Conservation (phyloP, 2,329 filamentous ascomycete species). For the Diplodia corticola region DNA sequence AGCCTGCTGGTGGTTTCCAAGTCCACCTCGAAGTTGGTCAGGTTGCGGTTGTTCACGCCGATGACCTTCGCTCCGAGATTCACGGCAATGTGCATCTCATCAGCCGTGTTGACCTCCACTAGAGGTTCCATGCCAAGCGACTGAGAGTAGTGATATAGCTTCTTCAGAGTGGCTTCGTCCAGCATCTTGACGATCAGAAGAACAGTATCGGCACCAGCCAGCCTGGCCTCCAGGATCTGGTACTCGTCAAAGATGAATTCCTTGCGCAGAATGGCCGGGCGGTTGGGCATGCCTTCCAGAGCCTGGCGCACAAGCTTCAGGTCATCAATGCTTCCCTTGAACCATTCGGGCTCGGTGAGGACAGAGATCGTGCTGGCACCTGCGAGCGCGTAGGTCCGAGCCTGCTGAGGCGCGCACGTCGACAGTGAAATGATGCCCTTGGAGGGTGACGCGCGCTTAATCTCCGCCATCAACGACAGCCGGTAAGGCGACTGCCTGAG, state of each 20-base stretch:
- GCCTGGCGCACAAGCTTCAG: constrained; percentile 83
- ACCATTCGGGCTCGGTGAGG: constrained; percentile 98
- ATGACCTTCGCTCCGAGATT: constrained; percentile 86
- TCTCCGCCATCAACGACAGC: constrained; percentile 95
- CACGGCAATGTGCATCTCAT: constrained; percentile 88
- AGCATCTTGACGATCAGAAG: constrained; percentile 99
- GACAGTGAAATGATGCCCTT: constrained; percentile 91
- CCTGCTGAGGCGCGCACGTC: constrained; percentile 85
- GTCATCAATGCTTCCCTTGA: constrained; percentile 97
- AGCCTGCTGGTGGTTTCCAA: constrained; percentile 86
- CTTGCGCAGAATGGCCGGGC: constrained; percentile 88
- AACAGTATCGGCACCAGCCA: constrained; percentile 92
- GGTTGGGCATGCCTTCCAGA: constrained; percentile 85
- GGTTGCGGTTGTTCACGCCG: constrained; percentile 95
- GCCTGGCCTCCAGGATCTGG: constrained; percentile 89
- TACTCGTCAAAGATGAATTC: constrained; percentile 99
- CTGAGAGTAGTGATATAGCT: constrained; percentile 83
- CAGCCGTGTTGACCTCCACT: constrained; percentile 91
- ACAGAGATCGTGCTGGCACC: constrained; percentile 97
- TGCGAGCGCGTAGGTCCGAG: constrained; percentile 85
- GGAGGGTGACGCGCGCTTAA: constrained; percentile 93
- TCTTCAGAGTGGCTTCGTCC: constrained; percentile 68
- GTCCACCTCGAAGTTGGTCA: constrained; percentile 96
- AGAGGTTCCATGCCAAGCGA: constrained; percentile 95
- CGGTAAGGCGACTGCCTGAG: constrained; percentile 79